Evolutionary conservation across 495 filamentous ascomycete genomes (phyloP).

Genomic region (Rostrohypoxylon terebratum): DNA sequence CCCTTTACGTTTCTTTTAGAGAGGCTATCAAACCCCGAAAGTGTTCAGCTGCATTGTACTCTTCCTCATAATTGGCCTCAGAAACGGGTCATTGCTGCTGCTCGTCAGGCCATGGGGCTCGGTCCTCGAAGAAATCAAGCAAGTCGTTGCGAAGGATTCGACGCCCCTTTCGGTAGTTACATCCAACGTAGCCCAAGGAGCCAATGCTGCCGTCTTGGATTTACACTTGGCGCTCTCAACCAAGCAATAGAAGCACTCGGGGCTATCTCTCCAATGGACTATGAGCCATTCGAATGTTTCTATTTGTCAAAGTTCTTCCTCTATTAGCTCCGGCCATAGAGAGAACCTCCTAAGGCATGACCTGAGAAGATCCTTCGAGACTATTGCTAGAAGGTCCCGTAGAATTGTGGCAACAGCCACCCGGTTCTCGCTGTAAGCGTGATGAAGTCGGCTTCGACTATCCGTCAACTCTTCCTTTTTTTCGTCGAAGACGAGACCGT

Average conservation of each 20-base stretch:
- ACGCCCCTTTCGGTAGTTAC: conserved; percentile 31
- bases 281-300: conserved; percentile 1
- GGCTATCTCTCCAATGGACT: background rate
- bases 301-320: conserved; percentile 8
- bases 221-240: conserved; percentile 23
- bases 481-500: background rate
- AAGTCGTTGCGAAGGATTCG: conserved; percentile 37
- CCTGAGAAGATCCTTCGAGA: background rate
- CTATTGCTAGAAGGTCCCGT: background rate
- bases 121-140: conserved; percentile 21
- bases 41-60: background rate
- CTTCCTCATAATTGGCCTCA: conserved; percentile 3
- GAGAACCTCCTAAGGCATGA: background rate
- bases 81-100: background rate
- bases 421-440: background rate
- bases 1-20: background rate
- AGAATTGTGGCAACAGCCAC: background rate
- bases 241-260: conserved; percentile 7
- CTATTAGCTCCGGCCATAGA: background rate
- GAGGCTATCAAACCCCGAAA: background rate
- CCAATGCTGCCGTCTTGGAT: conserved; percentile 19
- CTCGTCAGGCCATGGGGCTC: background rate
- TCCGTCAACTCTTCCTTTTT: background rate
- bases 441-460: background rate
- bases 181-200: conserved; percentile 8